Conservation (phyloP, 768 basidiomycete genomes). For the Tylopilus vinaceipallidus region DNA sequence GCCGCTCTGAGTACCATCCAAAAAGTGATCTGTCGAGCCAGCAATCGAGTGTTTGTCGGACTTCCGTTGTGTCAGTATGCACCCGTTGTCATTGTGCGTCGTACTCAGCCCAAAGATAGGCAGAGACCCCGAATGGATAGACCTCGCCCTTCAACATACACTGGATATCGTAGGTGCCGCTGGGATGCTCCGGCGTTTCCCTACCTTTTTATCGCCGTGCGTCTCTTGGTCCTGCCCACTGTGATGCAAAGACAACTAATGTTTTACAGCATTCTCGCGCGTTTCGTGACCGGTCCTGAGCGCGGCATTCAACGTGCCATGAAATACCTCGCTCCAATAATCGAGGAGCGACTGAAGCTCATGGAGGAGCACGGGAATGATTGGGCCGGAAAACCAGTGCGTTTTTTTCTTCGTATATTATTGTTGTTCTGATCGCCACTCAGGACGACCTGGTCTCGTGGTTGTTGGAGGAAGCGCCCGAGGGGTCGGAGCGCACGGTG, state of each 20-base stretch:
- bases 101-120: too few species aligned
- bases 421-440: too few species aligned
- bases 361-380: background rate
- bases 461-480: background rate
- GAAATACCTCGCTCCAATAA: conserved; percentile 2
- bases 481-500: background rate
- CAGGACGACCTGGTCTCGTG: background rate
- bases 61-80: conserved; percentile 23
- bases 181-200: background rate
- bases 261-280: background rate
- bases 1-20: conserved; percentile 27
- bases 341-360: background rate
- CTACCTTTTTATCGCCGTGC: background rate
- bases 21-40: conserved; percentile 6
- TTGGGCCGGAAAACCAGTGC: background rate
- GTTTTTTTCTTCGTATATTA: background rate
- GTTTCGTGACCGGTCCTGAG: background rate
- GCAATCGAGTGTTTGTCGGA: conserved; percentile 49
- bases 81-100: too few species aligned
- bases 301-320: background rate
- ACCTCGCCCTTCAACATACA: background rate
- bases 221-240: too few species aligned
- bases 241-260: too few species aligned
- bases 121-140: conserved; percentile 1
- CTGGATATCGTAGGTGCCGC: background rate